phyloP scores from a whole-genome alignment of 768 basidiomycete species.

The Suillus subaureus region DNA sequence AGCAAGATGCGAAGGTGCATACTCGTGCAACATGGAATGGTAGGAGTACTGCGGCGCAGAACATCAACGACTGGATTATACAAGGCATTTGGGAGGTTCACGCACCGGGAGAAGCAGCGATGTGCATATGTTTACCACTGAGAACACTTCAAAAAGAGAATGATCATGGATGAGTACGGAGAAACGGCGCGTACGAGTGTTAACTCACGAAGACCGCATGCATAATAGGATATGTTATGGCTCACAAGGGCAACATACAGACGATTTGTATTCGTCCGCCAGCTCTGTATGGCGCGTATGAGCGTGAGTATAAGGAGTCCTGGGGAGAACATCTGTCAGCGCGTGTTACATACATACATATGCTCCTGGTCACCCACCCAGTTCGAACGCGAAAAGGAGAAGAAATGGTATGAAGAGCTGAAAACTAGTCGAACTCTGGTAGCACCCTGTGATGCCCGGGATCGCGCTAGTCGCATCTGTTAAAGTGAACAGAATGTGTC shows the following conservation, averaged over 20 bases:
- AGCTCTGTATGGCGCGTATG: neutral
- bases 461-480: neutral
- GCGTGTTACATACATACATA: neutral
- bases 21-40: neutral
- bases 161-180: neutral
- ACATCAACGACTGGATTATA: neutral
- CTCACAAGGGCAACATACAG: neutral
- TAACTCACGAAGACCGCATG: neutral
- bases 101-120: no score
- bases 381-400: neutral
- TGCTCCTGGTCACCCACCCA: neutral
- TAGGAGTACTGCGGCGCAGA: neutral
- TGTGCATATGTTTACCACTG: no score
- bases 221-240: neutral
- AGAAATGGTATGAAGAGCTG: neutral
- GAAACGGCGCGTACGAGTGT: neutral
- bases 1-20: neutral
- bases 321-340: neutral
- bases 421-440: neutral
- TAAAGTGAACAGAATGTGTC: neutral
- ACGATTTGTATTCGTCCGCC: neutral
- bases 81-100: neutral
- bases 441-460: constrained; percentile 1
- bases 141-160: no score
- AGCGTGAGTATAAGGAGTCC: neutral